A percentile compares a stretch with the other conserved stretches of the same genome.
These are phyloP conservation scores for Collybia nuda DNA, from an alignment of 768 basidiomycete genomes.

Conservation along the genomic window DNA sequence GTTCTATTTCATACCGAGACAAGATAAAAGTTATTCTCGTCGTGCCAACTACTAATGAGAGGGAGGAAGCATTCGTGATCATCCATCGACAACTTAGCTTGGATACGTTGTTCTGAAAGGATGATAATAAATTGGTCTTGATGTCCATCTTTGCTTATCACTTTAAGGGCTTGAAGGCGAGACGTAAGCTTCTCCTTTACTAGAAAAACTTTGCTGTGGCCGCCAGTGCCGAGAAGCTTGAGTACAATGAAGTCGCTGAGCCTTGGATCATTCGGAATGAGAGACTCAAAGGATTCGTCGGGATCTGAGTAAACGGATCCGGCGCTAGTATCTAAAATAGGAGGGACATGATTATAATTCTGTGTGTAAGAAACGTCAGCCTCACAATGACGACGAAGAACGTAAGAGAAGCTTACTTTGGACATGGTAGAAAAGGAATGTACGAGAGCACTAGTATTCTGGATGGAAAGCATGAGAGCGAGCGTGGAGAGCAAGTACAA, in stretches of 20 bases:
- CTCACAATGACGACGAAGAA: too few relatives aligned
- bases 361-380: too few relatives aligned
- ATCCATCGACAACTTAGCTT: neutral
- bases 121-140: neutral
- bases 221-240: slow-evolving; percentile 2
- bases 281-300: too few relatives aligned
- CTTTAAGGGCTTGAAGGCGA: slow-evolving; percentile 1
- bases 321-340: too few relatives aligned
- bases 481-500: too few relatives aligned
- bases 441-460: too few relatives aligned
- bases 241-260: neutral
- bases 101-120: neutral
- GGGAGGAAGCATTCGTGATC: neutral
- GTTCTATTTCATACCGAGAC: neutral
- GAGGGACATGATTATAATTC: too few relatives aligned
- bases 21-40: slow-evolving; percentile 1
- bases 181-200: neutral
- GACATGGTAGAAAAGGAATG: too few relatives aligned
- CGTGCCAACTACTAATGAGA: slow-evolving; percentile 3
- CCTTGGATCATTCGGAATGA: too few relatives aligned
- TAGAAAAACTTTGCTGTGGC: neutral
- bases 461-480: too few relatives aligned
- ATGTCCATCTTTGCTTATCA: neutral
- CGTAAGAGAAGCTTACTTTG: too few relatives aligned
- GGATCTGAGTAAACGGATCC: too few relatives aligned